These are phyloP conservation scores for Colletotrichum tamarilloi DNA, from an alignment of 2,329 filamentous ascomycete genomes.

Conservation along the genomic window DNA sequence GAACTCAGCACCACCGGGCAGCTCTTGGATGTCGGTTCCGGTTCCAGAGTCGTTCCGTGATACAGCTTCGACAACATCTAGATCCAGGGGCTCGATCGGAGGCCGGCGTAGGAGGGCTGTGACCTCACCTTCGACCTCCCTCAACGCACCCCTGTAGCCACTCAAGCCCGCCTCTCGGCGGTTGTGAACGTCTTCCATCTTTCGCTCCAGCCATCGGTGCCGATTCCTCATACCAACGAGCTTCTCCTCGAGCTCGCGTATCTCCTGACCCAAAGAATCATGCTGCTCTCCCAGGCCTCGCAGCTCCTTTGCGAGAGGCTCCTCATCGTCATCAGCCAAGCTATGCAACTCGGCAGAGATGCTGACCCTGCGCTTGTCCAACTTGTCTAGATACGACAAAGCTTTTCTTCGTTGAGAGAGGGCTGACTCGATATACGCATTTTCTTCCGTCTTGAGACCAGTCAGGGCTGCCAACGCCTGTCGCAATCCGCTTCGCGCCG, in stretches of 20 bases:
- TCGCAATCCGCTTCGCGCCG: constrained; percentile 73
- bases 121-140: constrained; percentile 73
- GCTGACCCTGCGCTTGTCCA: constrained; percentile 61
- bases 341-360: constrained; percentile 63
- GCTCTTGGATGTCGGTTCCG: constrained; percentile 46
- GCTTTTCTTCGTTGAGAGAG: constrained; percentile 67
- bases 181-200: constrained; percentile 72
- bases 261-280: constrained; percentile 67
- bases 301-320: constrained; percentile 71
- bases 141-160: constrained; percentile 75
- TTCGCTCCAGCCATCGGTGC: constrained; percentile 67
- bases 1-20: constrained; percentile 57
- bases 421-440: constrained; percentile 68
- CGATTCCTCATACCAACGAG: constrained; percentile 70
- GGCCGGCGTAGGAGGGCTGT: constrained; percentile 68
- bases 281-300: constrained; percentile 68
- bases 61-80: constrained; percentile 34
- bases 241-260: constrained; percentile 72
- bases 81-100: constrained; percentile 64
- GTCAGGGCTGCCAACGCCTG: constrained; percentile 72
- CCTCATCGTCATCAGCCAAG: constrained; percentile 66
- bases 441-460: constrained; percentile 75
- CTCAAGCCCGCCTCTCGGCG: constrained; percentile 77
- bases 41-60: constrained; percentile 3
- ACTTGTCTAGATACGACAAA: constrained; percentile 66